Evolutionary conservation across 225 moss, liverwort and hornwort species (phyloP).

Genomic region (Thuidium tamariscinum): DNA sequence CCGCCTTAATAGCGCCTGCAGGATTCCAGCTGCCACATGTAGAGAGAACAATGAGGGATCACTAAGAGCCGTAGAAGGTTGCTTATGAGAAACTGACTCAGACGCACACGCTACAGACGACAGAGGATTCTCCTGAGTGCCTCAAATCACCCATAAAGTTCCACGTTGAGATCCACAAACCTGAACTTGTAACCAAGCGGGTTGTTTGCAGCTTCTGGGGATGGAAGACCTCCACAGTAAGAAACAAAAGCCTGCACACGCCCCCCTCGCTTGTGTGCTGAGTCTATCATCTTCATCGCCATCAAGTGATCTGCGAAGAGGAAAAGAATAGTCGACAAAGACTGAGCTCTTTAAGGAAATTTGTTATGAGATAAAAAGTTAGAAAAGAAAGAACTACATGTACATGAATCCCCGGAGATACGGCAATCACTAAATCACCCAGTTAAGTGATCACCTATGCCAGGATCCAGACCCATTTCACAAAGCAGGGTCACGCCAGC

Average conservation of each 20-base stretch:
- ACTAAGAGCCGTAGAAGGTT: not conserved
- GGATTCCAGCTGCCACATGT: slow-evolving; percentile 73
- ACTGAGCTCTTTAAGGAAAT: not conserved
- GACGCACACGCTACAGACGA: not conserved
- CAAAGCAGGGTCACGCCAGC: slow-evolving; percentile 75
- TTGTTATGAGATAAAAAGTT: not conserved
- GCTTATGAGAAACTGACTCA: not conserved
- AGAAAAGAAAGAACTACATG: not conserved
- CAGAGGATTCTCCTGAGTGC: not conserved
- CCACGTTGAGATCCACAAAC: slow-evolving; percentile 11
- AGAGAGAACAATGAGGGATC: not conserved
- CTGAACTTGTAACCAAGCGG: slow-evolving; percentile 97
- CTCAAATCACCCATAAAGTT: not conserved
- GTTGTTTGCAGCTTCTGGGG: slow-evolving; percentile 85
- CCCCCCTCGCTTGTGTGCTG: slow-evolving; percentile 64
- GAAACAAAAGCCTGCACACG: slow-evolving; percentile 71
- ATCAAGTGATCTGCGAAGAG: slow-evolving; percentile 80
- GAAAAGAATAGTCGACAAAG: not conserved
- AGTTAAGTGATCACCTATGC: slow-evolving; percentile 52
- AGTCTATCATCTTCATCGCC: slow-evolving; percentile 98
- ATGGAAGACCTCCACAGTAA: slow-evolving; percentile 87
- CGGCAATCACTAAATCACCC: not conserved
- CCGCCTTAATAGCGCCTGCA: slow-evolving; percentile 85
- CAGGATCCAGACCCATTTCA: slow-evolving; percentile 97
- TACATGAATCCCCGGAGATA: not conserved